Conservation (phyloP, 148 eudicot genomes). For the Vaccinium vitisidaea region DNA sequence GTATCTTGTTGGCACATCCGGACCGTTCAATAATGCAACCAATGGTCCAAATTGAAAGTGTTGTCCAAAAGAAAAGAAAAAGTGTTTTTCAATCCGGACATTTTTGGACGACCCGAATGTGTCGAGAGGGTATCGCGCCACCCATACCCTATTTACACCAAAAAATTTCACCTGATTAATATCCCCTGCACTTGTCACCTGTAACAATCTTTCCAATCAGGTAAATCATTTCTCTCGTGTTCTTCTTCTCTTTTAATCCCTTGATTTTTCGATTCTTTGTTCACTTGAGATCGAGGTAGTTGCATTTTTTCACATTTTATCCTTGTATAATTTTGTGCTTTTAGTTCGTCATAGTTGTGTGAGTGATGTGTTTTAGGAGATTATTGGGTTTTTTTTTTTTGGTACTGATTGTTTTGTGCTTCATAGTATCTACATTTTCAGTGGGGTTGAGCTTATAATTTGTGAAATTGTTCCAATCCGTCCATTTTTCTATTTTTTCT, state of each 20-base stretch:
- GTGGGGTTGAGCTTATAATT: neutral
- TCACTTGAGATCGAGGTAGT: neutral
- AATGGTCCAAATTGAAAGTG: no score
- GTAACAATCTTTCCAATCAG: neutral
- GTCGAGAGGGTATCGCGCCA: no score
- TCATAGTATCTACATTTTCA: neutral
- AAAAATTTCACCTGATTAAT: neutral
- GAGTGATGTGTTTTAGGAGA: neutral
- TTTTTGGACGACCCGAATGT: no score
- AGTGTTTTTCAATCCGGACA: no score
- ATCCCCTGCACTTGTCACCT: neutral
- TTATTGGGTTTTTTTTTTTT: neutral
- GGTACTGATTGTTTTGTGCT: neutral
- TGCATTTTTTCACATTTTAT: neutral
- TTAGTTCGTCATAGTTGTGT: neutral
- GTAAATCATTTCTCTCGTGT: neutral
- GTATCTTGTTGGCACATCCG: no score
- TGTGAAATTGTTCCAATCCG: neutral
- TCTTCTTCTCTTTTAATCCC: neutral
- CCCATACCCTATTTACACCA: no score
- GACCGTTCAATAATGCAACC: no score
- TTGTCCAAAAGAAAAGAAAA: no score
- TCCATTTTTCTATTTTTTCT: neutral
- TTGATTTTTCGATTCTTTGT: neutral
- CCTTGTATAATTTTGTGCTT: neutral